Conservation (phyloP, 148 eudicot genomes). For the Nepenthes gracilis region DNA sequence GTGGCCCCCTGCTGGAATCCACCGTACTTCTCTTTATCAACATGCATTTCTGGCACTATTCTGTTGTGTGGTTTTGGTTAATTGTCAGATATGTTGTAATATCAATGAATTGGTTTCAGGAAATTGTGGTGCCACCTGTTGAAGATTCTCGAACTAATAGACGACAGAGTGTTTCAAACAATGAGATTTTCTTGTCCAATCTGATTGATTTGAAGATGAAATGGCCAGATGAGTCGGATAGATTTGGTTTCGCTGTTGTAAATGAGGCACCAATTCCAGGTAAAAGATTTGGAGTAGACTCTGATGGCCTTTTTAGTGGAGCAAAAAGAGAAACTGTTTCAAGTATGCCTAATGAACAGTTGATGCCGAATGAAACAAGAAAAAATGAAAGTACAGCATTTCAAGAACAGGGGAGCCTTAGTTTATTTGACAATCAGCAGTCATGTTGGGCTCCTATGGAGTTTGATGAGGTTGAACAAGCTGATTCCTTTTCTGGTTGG, state of each 20-base stretch:
- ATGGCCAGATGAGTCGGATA: conserved; percentile 54
- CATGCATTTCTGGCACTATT: too few relatives aligned
- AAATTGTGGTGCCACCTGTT: conserved; percentile 34
- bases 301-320: conserved; percentile 35
- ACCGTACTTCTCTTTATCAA: too few relatives aligned
- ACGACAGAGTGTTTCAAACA: conserved; percentile 24
- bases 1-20: too few relatives aligned
- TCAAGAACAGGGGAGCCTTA: conserved; percentile 24
- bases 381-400: conserved; percentile 16
- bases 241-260: conserved; percentile 19
- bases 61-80: too few relatives aligned
- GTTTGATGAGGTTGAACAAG: conserved; percentile 16
- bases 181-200: conserved; percentile 44
- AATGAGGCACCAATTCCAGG: conserved; percentile 18
- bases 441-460: conserved; percentile 18
- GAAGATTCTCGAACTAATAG: conserved; percentile 27
- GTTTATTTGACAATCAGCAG: conserved; percentile 25
- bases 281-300: conserved; percentile 34
- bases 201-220: conserved; percentile 51
- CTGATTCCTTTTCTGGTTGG: conserved; percentile 55
- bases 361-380: conserved; percentile 10
- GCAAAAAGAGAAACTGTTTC: conserved; percentile 14
- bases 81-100: too few relatives aligned
- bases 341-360: conserved; percentile 16
- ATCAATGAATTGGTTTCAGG: conserved; percentile 27